These are phyloP conservation scores for Skeletonema grethae DNA, from an alignment of 108 stramenopile genomes.

Conservation along the genomic window DNA sequence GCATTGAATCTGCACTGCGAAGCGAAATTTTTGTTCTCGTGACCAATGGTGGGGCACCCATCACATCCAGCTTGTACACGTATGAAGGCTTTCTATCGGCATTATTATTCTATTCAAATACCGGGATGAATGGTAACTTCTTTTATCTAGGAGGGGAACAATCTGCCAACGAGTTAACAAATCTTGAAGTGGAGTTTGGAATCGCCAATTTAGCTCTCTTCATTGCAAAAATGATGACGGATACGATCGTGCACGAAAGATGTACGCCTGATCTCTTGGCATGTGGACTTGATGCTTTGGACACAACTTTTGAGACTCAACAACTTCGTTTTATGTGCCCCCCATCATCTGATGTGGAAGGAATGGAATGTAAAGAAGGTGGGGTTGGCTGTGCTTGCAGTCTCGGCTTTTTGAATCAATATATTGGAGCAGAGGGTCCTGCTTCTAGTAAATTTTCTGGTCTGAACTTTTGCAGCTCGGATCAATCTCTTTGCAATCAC, in stretches of 20 bases:
- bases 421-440: slow-evolving; percentile 7
- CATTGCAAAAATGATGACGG: slow-evolving; percentile 18
- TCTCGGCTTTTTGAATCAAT: slow-evolving; percentile 12
- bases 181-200: slow-evolving; percentile 11
- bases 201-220: slow-evolving; percentile 27
- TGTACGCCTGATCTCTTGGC: slow-evolving; percentile 14
- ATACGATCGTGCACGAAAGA: slow-evolving; percentile 23
- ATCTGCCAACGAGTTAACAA: background rate
- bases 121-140: slow-evolving; percentile 4
- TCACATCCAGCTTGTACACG: slow-evolving; percentile 16
- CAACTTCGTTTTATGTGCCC: slow-evolving; percentile 11
- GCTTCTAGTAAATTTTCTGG: background rate
- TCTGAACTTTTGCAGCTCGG: slow-evolving; percentile 11
- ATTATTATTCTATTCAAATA: slow-evolving; percentile 10
- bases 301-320: slow-evolving; percentile 15
- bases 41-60: slow-evolving; percentile 9
- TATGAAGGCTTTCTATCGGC: slow-evolving; percentile 16
- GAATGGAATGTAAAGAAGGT: slow-evolving; percentile 20
- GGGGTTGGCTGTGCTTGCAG: slow-evolving; percentile 19
- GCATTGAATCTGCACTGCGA: background rate
- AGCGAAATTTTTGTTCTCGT: slow-evolving; percentile 21
- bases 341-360: slow-evolving; percentile 4
- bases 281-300: slow-evolving; percentile 22
- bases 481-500: slow-evolving; percentile 16
- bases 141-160: slow-evolving; percentile 20